Base-by-base conservation (phyloP, 345 rosid genomes). In the Carallia pectinifolia region DNA sequence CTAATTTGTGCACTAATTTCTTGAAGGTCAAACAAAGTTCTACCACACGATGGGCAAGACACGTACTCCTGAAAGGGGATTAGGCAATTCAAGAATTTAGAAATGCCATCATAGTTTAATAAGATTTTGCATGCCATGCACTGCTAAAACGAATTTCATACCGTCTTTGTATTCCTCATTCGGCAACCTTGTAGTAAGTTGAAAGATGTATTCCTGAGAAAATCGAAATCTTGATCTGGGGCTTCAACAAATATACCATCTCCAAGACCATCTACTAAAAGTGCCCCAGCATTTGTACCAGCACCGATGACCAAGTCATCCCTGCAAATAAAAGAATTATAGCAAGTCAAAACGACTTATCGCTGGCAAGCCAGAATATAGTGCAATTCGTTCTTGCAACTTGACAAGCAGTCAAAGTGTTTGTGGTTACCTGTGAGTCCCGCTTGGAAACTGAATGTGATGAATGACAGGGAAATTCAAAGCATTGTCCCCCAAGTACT, bases 141-240 rank as follows among this genome's bases (percentile, higher is more conserved):
- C 6, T 47, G 47, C 39, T 12, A 54, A 47, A 29, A 37, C 17
- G 19, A 63, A 23, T 67, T 38, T 61, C 82, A 58, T 89, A 95
- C 99, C 80, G 99, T 95, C 76, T 95, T 95, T 34, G 99, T 95
- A 67, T 92, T 95, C 58, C 99, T 87, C 99, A 95, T 95, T 78
- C 99, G 87, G 86, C 99, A 95, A 74, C 99, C 99, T 80, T 95
- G 97, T 52, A 95, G 85, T 47, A 92, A 80, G 83, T 95, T 92
- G 81, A 95, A 95, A 61, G 99, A 95, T 59, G 97, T 95, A 60
- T 86, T 82, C 74, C 97, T 83, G 53, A 95, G 87, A 70, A 95
- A 92, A 78, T 95, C 97, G 10, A 89, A 85, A 77, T 95, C 99
- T 75, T 95, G 93, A 67, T 81, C 96, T 2, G 76, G 84, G 69